Percentiles rank a stretch among this genome's conserved stretches.
phyloP scores from a whole-genome alignment of 352 stramenopile genomes.

The Phytophthora pistaciae region DNA sequence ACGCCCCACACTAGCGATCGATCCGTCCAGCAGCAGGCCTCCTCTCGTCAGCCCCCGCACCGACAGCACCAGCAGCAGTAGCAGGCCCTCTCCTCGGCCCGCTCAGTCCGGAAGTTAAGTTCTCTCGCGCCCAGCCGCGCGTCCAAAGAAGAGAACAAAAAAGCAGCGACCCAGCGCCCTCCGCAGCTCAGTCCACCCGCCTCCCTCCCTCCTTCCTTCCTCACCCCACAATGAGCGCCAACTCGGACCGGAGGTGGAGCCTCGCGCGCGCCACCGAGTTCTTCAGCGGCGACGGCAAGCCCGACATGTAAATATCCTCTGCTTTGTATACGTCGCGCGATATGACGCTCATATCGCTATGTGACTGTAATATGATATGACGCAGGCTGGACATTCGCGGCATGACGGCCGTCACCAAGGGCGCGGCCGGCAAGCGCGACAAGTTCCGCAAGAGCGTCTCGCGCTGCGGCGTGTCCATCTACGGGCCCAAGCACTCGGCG shows the following conservation, averaged over 20 bases:
- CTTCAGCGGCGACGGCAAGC: slow-evolving; percentile 89
- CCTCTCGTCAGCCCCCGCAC: no score
- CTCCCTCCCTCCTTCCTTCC: no score
- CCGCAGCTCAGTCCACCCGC: background rate
- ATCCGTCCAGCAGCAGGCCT: background rate
- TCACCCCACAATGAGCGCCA: slow-evolving; percentile 45
- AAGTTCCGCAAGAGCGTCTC: slow-evolving; percentile 91
- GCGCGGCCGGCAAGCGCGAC: slow-evolving; percentile 84
- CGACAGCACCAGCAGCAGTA: background rate
- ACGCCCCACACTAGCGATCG: background rate
- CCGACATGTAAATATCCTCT: slow-evolving; percentile 70
- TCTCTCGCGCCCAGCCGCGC: background rate
- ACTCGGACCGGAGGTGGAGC: slow-evolving; percentile 83
- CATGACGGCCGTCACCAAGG: slow-evolving; percentile 89
- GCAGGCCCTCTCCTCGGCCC: background rate
- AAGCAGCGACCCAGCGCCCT: background rate
- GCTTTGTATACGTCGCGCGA: no score
- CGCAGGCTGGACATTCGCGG: slow-evolving; percentile 86
- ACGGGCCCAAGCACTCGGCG: slow-evolving; percentile 84
- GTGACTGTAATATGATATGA: background rate
- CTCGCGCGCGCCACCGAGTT: slow-evolving; percentile 89
- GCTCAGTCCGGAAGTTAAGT: slow-evolving; percentile 18
- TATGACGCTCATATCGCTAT: slow-evolving; percentile 2
- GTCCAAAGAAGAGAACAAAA: background rate
- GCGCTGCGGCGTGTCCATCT: slow-evolving; percentile 88